Conservation (phyloP, 805 yeast genomes). For the Kregervanrija fluxuum region DNA sequence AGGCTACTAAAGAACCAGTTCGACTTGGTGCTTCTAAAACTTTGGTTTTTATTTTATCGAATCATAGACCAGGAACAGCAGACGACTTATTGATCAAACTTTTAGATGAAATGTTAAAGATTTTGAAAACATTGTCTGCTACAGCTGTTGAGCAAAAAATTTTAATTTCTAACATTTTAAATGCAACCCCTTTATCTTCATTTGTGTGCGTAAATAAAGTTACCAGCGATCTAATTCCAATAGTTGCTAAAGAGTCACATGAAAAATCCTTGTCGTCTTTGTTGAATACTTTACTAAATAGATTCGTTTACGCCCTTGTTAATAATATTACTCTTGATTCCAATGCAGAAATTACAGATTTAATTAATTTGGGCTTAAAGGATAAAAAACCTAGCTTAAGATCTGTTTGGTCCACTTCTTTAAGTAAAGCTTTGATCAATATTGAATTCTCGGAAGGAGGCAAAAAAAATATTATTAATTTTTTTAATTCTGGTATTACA, state of each 20-base stretch:
- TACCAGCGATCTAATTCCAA: constrained; percentile 39
- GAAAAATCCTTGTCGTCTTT: constrained; percentile 51
- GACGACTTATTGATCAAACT: constrained; percentile 27
- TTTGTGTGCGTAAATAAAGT: constrained; percentile 12
- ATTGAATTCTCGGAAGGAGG: not conserved
- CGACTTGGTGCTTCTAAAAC: constrained; percentile 41
- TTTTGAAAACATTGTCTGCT: constrained; percentile 48
- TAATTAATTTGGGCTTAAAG: constrained; percentile 49
- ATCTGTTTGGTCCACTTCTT: constrained; percentile 56
- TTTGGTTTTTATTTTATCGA: constrained; percentile 18
- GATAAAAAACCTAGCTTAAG: constrained; percentile 60
- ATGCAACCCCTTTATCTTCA: constrained; percentile 20
- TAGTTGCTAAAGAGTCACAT: constrained; percentile 68
- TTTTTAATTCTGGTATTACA: constrained; percentile 9
- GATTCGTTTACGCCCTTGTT: constrained; percentile 29
- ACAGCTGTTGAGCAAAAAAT: constrained; percentile 61
- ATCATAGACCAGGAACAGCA: constrained; percentile 13
- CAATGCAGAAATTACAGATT: constrained; percentile 18
- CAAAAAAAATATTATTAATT: constrained; percentile 1
- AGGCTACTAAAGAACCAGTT: constrained; percentile 64
- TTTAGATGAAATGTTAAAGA: constrained; percentile 47
- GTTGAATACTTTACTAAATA: constrained; percentile 42
- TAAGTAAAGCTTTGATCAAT: constrained; percentile 31
- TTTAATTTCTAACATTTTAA: constrained; percentile 40
- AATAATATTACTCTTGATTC: constrained; percentile 14